phyloP scores from a whole-genome alignment of 2,329 filamentous ascomycete genomes.

The Botrytis pseudocinerea region DNA sequence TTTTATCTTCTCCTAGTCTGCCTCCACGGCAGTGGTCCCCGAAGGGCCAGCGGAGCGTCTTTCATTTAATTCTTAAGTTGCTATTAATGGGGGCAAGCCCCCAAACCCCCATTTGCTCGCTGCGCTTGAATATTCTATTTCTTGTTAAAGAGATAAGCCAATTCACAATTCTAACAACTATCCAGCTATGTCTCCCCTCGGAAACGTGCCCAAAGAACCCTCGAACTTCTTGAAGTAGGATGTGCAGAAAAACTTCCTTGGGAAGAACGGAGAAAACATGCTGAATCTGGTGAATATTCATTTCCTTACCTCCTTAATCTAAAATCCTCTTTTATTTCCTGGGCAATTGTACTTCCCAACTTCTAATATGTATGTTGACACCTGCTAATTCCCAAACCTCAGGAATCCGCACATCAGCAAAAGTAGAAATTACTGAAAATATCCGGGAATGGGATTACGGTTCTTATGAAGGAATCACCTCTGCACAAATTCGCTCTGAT shows the following conservation, averaged over 20 bases:
- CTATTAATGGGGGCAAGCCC: neutral
- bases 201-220: constrained; percentile 80
- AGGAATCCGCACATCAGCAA: constrained; percentile 54
- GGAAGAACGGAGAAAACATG: constrained; percentile 51
- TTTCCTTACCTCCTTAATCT: neutral
- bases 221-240: constrained; percentile 80
- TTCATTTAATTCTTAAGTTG: neutral
- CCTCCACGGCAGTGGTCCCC: neutral
- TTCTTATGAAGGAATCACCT: constrained; percentile 80
- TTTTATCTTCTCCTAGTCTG: neutral
- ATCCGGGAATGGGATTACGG: constrained; percentile 78
- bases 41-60: constrained; percentile 10
- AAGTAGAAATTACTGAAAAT: constrained; percentile 67
- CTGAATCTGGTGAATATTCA: constrained; percentile 32
- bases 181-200: constrained; percentile 83
- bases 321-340: neutral
- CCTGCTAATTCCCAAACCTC: neutral
- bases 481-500: constrained; percentile 62
- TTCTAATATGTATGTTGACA: neutral
- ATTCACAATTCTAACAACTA: neutral
- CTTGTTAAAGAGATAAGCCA: neutral
- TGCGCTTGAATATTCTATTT: neutral
- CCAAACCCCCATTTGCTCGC: constrained; percentile 8
- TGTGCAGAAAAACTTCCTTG: constrained; percentile 71
- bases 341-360: no score